Evolutionary conservation across 805 yeast species (phyloP).

Genomic region (Metschnikowia baotianmanensis): DNA sequence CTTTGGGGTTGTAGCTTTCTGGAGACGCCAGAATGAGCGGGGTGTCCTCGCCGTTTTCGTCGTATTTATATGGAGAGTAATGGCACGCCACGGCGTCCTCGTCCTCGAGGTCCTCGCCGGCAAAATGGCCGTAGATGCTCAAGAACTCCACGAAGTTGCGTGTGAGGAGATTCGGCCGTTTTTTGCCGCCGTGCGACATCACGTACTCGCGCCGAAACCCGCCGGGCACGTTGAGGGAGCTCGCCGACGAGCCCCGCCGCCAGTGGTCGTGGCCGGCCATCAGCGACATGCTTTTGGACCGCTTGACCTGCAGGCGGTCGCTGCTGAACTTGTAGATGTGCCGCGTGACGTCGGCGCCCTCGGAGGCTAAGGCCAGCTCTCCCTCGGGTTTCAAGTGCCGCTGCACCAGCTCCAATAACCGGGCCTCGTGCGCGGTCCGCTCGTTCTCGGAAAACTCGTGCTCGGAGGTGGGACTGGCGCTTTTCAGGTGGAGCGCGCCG

Average conservation of each 20-base stretch:
- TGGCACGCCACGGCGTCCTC: conserved; percentile 57
- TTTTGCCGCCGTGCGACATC: conserved; percentile 21
- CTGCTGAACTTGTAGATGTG: conserved; percentile 14
- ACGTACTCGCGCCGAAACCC: conserved; percentile 77
- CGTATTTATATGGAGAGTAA: conserved; percentile 28
- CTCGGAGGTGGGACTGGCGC: conserved; percentile 9
- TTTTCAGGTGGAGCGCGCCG: conserved; percentile 8
- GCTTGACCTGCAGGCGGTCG: conserved; percentile 12
- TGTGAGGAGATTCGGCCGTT: conserved; percentile 51
- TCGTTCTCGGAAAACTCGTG: background rate
- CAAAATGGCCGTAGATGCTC: conserved; percentile 80
- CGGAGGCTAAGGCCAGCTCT: conserved; percentile 13
- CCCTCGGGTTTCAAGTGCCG: conserved; percentile 15
- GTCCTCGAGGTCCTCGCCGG: conserved; percentile 78
- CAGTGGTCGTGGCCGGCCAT: conserved; percentile 6
- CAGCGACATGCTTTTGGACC: conserved; percentile 19
- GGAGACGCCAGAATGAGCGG: conserved; percentile 26
- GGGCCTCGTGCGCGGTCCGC: conserved; percentile 2
- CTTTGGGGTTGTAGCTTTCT: conserved; percentile 26
- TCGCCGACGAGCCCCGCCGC: conserved; percentile 62
- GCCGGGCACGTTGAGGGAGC: conserved; percentile 73
- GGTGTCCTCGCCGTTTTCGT: conserved; percentile 33
- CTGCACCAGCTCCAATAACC: conserved; percentile 14
- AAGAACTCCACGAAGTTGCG: conserved; percentile 74
- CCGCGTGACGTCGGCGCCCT: conserved; percentile 22